Conservation (phyloP, 192 early-diverging fungal species). For the Entomortierella parvispora region DNA sequence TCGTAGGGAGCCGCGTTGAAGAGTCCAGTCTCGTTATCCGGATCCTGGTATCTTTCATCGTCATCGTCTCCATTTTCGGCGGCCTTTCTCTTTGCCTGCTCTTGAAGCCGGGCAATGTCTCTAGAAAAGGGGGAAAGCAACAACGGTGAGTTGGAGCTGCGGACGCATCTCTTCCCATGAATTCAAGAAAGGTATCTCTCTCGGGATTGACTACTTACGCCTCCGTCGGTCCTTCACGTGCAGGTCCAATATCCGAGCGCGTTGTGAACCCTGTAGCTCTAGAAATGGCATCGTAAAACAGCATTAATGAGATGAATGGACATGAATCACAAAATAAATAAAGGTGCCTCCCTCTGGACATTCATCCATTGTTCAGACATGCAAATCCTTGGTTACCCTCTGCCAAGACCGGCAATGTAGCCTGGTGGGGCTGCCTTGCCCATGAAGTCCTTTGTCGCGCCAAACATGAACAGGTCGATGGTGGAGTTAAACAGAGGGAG, state of each 20-base stretch:
- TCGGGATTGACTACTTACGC: constrained; percentile 35
- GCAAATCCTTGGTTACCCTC: constrained; percentile 62
- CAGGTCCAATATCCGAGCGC: constrained; percentile 97
- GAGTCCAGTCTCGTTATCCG: constrained; percentile 93
- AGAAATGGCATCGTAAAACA: too few species aligned
- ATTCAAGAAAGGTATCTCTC: not conserved
- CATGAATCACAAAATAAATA: not conserved
- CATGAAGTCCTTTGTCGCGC: constrained; percentile 87
- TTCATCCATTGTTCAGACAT: not conserved
- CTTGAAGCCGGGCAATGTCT: constrained; percentile 50
- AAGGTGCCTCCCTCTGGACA: not conserved
- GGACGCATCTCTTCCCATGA: too few species aligned
- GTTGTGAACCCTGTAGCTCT: constrained; percentile 97
- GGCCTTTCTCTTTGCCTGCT: constrained; percentile 57
- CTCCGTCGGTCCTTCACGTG: constrained; percentile 75
- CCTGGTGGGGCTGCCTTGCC: constrained; percentile 92
- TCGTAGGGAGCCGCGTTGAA: constrained; percentile 91
- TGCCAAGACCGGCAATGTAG: constrained; percentile 97
- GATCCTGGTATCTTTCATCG: constrained; percentile 84
- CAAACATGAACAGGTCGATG: constrained; percentile 57
- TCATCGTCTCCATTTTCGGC: constrained; percentile 74
- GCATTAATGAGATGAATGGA: not conserved
- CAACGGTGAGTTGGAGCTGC: not conserved
- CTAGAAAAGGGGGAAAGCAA: not conserved
- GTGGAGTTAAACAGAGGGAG: too few species aligned